Evolutionary conservation across 495 filamentous ascomycete genomes (phyloP).

Genomic region (Polyplosphaeria fusca): DNA sequence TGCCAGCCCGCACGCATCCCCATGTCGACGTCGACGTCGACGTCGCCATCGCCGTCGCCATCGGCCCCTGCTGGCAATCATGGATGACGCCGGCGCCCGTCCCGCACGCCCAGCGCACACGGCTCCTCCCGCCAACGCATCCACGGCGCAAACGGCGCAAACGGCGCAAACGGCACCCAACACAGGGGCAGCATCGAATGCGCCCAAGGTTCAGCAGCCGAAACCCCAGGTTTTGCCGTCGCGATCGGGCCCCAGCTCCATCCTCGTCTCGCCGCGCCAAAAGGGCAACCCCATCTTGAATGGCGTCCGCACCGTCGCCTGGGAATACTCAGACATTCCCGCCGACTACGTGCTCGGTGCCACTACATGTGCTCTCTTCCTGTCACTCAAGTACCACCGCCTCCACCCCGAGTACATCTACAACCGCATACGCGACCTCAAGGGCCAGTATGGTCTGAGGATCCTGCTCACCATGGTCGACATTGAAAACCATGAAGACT

Average conservation of each 20-base stretch:
- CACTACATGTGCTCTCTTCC: slow-evolving; percentile 88
- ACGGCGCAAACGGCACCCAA: slow-evolving; percentile 35
- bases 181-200: slow-evolving; percentile 28
- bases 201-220: slow-evolving; percentile 71
- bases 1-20: too few relatives aligned
- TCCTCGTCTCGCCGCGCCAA: slow-evolving; percentile 80
- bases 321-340: slow-evolving; percentile 94
- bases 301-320: slow-evolving; percentile 75
- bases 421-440: slow-evolving; percentile 75
- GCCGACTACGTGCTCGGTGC: slow-evolving; percentile 86
- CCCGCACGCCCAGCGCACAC: slow-evolving; percentile 53
- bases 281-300: slow-evolving; percentile 94
- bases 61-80: slow-evolving; percentile 12
- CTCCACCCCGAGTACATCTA: slow-evolving; percentile 98
- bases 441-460: slow-evolving; percentile 77
- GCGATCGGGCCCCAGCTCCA: slow-evolving; percentile 67
- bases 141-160: slow-evolving; percentile 30
- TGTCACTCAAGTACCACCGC: slow-evolving; percentile 95
- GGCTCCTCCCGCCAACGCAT: not conserved
- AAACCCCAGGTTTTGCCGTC: slow-evolving; percentile 76
- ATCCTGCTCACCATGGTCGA: slow-evolving; percentile 88
- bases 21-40: too few relatives aligned
- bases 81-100: slow-evolving; percentile 20
- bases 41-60: slow-evolving; percentile 11
- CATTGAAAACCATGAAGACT: slow-evolving; percentile 79